Percentiles rank a stretch among this genome's conserved stretches.
These are phyloP conservation scores for Lyophyllum atratum DNA, from an alignment of 768 basidiomycete species.

Conservation along the genomic window DNA sequence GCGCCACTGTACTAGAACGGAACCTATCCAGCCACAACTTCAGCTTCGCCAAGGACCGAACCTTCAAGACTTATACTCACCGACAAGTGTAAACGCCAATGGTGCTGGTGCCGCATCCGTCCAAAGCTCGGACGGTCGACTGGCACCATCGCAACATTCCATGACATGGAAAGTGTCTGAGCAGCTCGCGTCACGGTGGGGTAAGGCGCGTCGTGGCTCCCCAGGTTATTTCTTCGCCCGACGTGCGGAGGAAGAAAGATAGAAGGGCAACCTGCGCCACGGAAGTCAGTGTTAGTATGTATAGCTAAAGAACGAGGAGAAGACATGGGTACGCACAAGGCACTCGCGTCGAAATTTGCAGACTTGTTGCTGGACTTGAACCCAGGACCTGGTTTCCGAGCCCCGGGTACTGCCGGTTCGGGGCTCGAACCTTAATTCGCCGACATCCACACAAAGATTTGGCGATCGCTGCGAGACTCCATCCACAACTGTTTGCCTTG, in stretches of 20 bases:
- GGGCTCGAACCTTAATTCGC: conserved; percentile 33
- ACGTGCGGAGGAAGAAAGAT: neutral
- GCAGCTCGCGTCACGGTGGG: conserved; percentile 17
- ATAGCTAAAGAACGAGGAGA: neutral
- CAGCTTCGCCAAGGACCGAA: neutral
- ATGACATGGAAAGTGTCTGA: conserved; percentile 48
- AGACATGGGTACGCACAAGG: neutral
- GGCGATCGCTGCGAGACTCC: conserved; percentile 16
- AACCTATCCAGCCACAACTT: neutral
- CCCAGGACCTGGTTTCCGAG: neutral
- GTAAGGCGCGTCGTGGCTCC: conserved; percentile 19
- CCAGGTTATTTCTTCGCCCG: neutral
- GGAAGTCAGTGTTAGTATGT: neutral
- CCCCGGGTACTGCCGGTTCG: conserved; percentile 18
- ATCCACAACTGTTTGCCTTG: conserved; percentile 66
- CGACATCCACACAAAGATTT: conserved; percentile 38
- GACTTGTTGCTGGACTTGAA: neutral
- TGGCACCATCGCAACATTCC: conserved; percentile 81
- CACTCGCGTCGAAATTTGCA: conserved; percentile 8
- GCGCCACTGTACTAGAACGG: neutral
- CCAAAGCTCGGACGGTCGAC: conserved; percentile 50
- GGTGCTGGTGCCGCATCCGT: conserved; percentile 32
- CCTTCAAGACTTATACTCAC: neutral
- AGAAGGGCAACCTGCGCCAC: neutral
- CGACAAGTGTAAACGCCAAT: neutral